A percentile compares a stretch with the other conserved stretches of the same genome.
Evolutionary conservation across 345 rosid species (phyloP).

Genomic region (Dimocarpus longan): DNA sequence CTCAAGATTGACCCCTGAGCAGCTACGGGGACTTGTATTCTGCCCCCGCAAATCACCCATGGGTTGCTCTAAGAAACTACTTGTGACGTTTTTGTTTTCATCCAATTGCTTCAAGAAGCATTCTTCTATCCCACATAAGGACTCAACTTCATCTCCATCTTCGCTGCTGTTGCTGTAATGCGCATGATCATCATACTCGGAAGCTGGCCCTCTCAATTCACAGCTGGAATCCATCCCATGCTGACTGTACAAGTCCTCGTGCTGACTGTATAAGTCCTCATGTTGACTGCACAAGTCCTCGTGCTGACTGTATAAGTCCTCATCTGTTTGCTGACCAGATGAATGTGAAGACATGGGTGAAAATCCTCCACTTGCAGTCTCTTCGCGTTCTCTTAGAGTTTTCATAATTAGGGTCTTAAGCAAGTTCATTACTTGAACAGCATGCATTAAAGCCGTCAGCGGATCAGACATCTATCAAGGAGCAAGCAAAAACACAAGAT

Average conservation of each 20-base stretch:
- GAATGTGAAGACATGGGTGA: conserved; percentile 71
- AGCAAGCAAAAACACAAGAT: conserved; percentile 3
- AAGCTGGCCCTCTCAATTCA: conserved; percentile 57
- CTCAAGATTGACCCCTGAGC: conserved; percentile 37
- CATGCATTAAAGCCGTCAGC: conserved; percentile 90
- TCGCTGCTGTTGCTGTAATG: conserved; percentile 37
- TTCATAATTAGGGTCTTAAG: conserved; percentile 77
- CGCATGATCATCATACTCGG: conserved; percentile 52
- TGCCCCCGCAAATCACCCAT: conserved; percentile 23
- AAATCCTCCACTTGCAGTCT: conserved; percentile 56
- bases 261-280: conserved; percentile 58
- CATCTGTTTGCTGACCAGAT: conserved; percentile 53
- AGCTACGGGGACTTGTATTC: conserved; percentile 32
- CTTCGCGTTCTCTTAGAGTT: conserved; percentile 72
- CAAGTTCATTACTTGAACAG: conserved; percentile 97
- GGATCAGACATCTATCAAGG: conserved; percentile 86
- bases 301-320: conserved; percentile 67
- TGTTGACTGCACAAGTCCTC: conserved; percentile 41
- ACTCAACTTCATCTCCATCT: conserved; percentile 53
- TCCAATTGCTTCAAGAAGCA: conserved; percentile 66
- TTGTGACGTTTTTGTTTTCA: conserved; percentile 19
- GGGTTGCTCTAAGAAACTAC: conserved; percentile 19
- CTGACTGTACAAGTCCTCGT: conserved; percentile 40
- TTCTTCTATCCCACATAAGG: conserved; percentile 64
- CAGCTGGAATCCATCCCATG: conserved; percentile 81